Base-by-base conservation (phyloP, 208 protist genomes). In the Kentomonas sorsogonicus region DNA sequence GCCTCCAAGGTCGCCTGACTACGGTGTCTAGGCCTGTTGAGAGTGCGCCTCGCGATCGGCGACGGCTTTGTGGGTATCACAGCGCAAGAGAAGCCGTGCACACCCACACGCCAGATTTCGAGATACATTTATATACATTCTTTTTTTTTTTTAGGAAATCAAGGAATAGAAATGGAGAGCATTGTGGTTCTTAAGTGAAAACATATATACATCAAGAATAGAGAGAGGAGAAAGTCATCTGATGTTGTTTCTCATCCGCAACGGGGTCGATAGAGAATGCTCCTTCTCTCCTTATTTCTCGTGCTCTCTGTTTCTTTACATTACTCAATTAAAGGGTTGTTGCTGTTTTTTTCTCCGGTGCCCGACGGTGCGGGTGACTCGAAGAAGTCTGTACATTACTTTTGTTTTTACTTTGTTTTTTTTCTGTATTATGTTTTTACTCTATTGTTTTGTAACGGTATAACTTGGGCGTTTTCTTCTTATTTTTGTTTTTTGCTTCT, bases 331-430 rank as follows among this genome's bases (percentile, higher is more conserved):
- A 20, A 47, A 16, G 15, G 5, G 43, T 5, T 20, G 5, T 26
- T 47, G 9, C 43, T 20, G 5, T 47, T 47, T 16, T 27, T 5
- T 47, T 47, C 33, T 38, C 7, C 33, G 11, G 5, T 5, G 33
- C 33, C 5, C 33, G 7, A 5, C 11, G 7, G 7, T 38, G 11
- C 33, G 11, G 11, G 16, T 10, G 16, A 16, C 5, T 20, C 4
- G 5, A 11, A 9, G 5, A 47, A 47, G 9, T 47, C 4, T 20
- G 10, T 54, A 5, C 41, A n/a, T 47, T 41, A 38, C 22, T 61
- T 27, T 45, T 63, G 6, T 6, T 47, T 53, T 45, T 48, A 43
- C 44, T 69, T 53, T 61, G 7, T 43, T 53, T 48, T 38, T 61
- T 52, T 34, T 34, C 20, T 50, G 11, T 29, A 26, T 61, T 47